These are phyloP conservation scores for Ballota nigra DNA, from an alignment of 257 asterid species.

Conservation along the genomic window DNA sequence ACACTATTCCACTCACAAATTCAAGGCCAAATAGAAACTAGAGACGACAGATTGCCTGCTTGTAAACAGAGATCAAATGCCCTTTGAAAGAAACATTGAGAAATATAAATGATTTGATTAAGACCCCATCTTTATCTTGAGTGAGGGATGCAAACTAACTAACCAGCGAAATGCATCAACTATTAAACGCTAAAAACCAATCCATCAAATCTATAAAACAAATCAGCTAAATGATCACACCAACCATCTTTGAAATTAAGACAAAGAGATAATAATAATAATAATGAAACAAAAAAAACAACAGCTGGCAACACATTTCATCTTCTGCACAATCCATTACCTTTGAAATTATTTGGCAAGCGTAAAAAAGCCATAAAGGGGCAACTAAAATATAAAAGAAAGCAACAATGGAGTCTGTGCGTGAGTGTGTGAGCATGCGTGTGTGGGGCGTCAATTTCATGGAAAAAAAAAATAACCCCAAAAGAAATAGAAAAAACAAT, in stretches of 20 bases:
- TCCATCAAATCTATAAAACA: conserved; percentile 10
- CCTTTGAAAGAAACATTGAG: background rate
- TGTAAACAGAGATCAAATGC: background rate
- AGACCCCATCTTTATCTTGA: conserved; percentile 10
- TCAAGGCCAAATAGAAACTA: background rate
- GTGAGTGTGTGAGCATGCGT: conserved; percentile 40
- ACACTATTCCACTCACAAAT: conserved; percentile 13
- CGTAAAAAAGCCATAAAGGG: conserved; percentile 10
- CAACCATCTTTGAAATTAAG: conserved; percentile 29
- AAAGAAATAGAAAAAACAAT: conserved; percentile 1
- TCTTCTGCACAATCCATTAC: conserved; percentile 20
- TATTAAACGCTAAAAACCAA: conserved; percentile 22
- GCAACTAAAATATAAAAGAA: conserved; percentile 22
- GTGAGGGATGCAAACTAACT: conserved; percentile 14
- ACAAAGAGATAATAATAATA: conserved; percentile 12
- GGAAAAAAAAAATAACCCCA: conserved; percentile 3
- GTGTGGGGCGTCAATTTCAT: conserved; percentile 34
- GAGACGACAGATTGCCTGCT: background rate
- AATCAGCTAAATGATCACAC: conserved; percentile 24
- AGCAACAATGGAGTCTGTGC: conserved; percentile 35
- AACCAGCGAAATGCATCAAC: conserved; percentile 16
- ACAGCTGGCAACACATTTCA: conserved; percentile 26
- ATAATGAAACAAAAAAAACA: conserved; percentile 6
- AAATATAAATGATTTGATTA: background rate
- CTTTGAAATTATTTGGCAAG: conserved; percentile 2